Evolutionary conservation across 2,329 filamentous ascomycete genomes (phyloP), one percentile per base, ranked within the genome.

Genomic region (Blumeriella jaapii): DNA sequence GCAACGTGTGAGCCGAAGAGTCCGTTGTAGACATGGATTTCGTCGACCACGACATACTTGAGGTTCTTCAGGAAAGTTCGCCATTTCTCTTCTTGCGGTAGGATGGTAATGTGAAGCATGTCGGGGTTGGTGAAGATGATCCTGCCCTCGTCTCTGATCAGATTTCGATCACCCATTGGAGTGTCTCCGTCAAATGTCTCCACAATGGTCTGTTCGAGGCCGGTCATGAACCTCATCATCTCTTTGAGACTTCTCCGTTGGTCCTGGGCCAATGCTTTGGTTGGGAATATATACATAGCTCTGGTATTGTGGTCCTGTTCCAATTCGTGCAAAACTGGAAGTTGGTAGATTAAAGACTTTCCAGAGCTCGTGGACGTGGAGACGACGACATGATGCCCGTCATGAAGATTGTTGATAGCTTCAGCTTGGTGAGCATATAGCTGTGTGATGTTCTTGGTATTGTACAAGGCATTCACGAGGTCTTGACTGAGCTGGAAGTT

Each of bases 51-150:
- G 1, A 98, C 87, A 52, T 82, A 95, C 45, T 79, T 82, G 10
- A 98, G 61, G 46, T 94, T 86, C 56, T 84, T 74, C n/a, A 98
- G 58, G 48, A 94, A 96, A 0, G 71, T 74, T 29, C 87, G 71
- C 91, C 91, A 98, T 18, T 72, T 71, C 44, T 85, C 80, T 60
- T 98, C 91, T 52, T 95, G 83, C 0, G 91, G 89, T 3, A 98
- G 60, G 16, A 98, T 93, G 0, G 85, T 93, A 20, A 95, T 74
- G 49, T 98, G 91, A 22, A 98, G 68, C 87, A 96, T 98, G 52
- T 98, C 91, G 0, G 91, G 91, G 50, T 98, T 98, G 0, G 91
- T 98, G 53, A 98, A 95, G 32, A 98, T 89, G 43, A 96, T 85
- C 15, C 85, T 72, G 1, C 82, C 91, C 58, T 93, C 78, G 24